Conservation (phyloP, 495 filamentous ascomycete species). For the Aspergillus conjunctus region DNA sequence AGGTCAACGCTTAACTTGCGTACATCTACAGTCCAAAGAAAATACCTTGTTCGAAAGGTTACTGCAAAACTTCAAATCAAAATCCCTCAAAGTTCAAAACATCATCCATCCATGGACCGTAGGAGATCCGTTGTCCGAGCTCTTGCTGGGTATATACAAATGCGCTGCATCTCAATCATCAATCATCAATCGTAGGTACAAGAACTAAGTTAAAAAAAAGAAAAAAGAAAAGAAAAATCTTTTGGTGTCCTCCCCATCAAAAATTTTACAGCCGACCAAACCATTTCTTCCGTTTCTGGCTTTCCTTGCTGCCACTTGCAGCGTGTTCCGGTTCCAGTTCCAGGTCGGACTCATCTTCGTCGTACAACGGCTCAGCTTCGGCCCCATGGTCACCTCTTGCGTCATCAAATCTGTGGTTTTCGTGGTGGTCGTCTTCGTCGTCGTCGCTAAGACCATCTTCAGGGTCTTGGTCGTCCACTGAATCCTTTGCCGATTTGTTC, state of each 20-base stretch:
- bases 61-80: too few relatives aligned
- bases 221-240: background rate
- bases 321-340: constrained; percentile 19
- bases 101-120: too few relatives aligned
- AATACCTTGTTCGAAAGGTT: too few relatives aligned
- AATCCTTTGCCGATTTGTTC: constrained; percentile 22
- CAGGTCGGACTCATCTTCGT: constrained; percentile 22
- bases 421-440: constrained; percentile 27
- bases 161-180: constrained; percentile 5
- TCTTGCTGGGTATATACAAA: background rate
- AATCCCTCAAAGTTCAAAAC: too few relatives aligned
- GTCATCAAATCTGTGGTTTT: constrained; percentile 10
- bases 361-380: constrained; percentile 10
- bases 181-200: constrained; percentile 3
- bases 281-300: constrained; percentile 41
- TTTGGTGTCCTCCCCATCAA: background rate
- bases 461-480: constrained; percentile 26
- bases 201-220: background rate
- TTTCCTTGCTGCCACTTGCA: constrained; percentile 15
- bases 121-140: too few relatives aligned
- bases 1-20: too few relatives aligned
- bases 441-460: constrained; percentile 31
- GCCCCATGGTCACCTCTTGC: background rate
- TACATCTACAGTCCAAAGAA: too few relatives aligned
- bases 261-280: constrained; percentile 35